These are phyloP conservation scores for Fusarium concolor DNA, from an alignment of 2,329 filamentous ascomycete genomes.

Conservation along the genomic window DNA sequence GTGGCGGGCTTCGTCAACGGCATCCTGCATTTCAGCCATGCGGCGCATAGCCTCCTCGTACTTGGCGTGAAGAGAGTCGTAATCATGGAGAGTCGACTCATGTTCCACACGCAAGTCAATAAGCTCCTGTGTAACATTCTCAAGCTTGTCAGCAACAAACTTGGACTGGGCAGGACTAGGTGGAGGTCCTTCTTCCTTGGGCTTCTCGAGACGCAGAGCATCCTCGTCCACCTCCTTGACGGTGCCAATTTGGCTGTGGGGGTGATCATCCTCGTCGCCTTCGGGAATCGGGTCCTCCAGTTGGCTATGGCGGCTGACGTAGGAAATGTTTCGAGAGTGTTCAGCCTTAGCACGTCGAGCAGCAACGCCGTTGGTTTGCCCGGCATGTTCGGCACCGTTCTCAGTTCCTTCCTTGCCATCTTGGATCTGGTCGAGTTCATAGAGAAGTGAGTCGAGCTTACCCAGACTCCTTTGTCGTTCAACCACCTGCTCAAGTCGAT, in stretches of 20 bases:
- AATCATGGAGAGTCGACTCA: constrained; percentile 83
- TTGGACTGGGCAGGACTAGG: constrained; percentile 83
- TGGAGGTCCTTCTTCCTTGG: constrained; percentile 50
- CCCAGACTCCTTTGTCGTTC: constrained; percentile 95
- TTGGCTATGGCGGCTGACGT: constrained; percentile 65
- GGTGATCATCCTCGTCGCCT: constrained; percentile 57
- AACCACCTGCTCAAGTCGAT: constrained; percentile 92
- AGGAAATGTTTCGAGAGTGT: constrained; percentile 66
- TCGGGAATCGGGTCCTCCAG: constrained; percentile 67
- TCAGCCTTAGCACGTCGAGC: constrained; percentile 60
- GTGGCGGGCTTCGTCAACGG: constrained; percentile 81
- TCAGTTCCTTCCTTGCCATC: constrained; percentile 61
- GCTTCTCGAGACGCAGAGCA: constrained; percentile 26
- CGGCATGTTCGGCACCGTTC: constrained; percentile 45
- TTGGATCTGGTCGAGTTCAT: constrained; percentile 86
- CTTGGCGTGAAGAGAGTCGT: constrained; percentile 83
- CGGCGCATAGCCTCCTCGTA: constrained; percentile 90
- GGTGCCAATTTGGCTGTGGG: constrained; percentile 46
- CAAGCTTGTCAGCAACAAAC: constrained; percentile 92
- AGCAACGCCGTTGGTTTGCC: constrained; percentile 53
- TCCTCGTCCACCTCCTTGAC: constrained; percentile 51
- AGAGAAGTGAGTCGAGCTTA: constrained; percentile 90
- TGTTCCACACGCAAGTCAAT: constrained; percentile 92
- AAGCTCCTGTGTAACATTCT: constrained; percentile 90
- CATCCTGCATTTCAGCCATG: constrained; percentile 86